Conservation (phyloP, 2,329 filamentous ascomycete species). For the Bipolaris victoriae region DNA sequence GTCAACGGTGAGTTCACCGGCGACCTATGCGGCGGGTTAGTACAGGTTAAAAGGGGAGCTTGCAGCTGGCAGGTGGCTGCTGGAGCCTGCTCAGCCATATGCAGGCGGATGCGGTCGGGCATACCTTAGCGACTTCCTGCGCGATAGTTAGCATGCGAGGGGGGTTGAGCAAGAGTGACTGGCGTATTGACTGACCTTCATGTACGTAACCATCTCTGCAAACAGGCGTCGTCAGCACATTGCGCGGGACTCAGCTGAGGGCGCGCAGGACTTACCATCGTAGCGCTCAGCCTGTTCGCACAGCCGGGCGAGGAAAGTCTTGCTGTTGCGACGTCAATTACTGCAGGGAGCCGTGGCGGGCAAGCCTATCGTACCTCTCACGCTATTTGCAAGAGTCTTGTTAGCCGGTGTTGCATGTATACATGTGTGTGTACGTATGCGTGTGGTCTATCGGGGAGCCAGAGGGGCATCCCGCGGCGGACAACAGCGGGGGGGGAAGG, state of each 20-base stretch:
- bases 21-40: conserved; percentile 58
- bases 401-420: conserved; percentile 43
- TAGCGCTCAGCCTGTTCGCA: conserved; percentile 99
- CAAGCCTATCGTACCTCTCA: conserved; percentile 53
- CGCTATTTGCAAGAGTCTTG: conserved; percentile 47
- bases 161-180: conserved; percentile 2
- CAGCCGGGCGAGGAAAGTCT: conserved; percentile 99
- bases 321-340: conserved; percentile 55
- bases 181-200: conserved; percentile 71
- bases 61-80: conserved; percentile 19
- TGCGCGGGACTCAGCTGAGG: conserved; percentile 22
- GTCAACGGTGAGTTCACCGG: conserved; percentile 71
- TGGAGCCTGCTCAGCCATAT: conserved; percentile 25
- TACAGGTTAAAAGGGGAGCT: conserved; percentile 3
- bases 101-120: conserved; percentile 30
- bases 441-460: conserved; percentile 39
- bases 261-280: conserved; percentile 70
- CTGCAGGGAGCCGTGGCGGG: conserved; percentile 18
- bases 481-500: background rate
- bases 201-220: conserved; percentile 95
- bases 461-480: conserved; percentile 50
- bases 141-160: conserved; percentile 45
- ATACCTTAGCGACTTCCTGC: conserved; percentile 92
- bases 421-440: background rate
- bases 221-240: conserved; percentile 42